phyloP scores from a whole-genome alignment of 306 rosid species.

The Glycine soja region DNA sequence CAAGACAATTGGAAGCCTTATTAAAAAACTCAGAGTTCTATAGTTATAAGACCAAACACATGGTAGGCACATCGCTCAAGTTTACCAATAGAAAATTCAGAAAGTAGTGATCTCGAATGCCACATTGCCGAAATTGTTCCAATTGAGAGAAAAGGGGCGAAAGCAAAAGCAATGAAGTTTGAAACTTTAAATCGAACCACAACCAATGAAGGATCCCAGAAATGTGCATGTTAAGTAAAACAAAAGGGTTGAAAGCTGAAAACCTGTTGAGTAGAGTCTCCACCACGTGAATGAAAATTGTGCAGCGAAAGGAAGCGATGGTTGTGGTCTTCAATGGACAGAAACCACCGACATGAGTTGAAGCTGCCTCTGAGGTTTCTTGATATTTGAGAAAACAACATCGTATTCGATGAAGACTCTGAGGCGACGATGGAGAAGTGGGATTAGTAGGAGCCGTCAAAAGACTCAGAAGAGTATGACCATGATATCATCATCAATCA shows the following conservation, averaged over 20 bases:
- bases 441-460: constrained; percentile 17
- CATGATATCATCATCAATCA: constrained; percentile 23
- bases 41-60: neutral
- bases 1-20: neutral
- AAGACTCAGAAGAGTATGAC: neutral
- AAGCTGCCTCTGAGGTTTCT: constrained; percentile 59
- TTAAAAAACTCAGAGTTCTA: no score
- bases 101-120: constrained; percentile 12
- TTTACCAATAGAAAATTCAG: neutral
- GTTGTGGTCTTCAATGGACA: constrained; percentile 50
- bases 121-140: constrained; percentile 11
- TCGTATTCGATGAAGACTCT: constrained; percentile 41
- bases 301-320: constrained; percentile 42
- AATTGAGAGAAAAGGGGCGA: neutral
- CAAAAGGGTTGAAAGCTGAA: neutral
- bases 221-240: neutral
- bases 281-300: constrained; percentile 25
- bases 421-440: constrained; percentile 29
- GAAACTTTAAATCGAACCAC: constrained; percentile 30
- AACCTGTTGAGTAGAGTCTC: constrained; percentile 60
- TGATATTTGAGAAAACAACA: constrained; percentile 66
- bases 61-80: neutral
- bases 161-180: neutral
- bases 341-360: constrained; percentile 58
- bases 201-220: constrained; percentile 6